Evolutionary conservation across 2,329 filamentous ascomycete genomes (phyloP).

Genomic region (Lecanicillium sp.): DNA sequence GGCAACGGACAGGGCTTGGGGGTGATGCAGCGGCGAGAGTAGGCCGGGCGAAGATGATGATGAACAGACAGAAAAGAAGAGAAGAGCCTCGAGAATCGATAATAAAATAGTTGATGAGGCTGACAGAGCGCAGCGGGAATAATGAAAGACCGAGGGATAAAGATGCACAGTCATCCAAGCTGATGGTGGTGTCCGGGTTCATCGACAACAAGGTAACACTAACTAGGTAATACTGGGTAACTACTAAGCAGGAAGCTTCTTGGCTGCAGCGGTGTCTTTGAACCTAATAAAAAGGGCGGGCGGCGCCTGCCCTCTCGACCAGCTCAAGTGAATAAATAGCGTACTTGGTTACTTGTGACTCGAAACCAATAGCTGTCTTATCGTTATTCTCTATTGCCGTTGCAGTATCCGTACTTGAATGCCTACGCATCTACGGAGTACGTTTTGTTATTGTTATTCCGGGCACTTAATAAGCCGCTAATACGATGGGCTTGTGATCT

Average conservation of each 20-base stretch:
- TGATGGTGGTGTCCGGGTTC: neutral
- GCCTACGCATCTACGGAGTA: too few relatives aligned
- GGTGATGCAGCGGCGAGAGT: too few relatives aligned
- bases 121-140: neutral
- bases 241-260: conserved; percentile 2
- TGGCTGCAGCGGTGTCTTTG: neutral
- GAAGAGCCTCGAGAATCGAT: neutral
- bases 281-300: conserved; percentile 9
- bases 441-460: too few relatives aligned
- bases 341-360: too few relatives aligned
- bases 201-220: neutral
- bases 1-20: neutral
- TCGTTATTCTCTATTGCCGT: neutral
- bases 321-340: too few relatives aligned
- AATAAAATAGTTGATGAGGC: neutral
- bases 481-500: too few relatives aligned
- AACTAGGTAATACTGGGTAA: too few relatives aligned
- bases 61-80: too few relatives aligned
- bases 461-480: too few relatives aligned
- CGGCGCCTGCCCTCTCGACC: conserved; percentile 3
- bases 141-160: neutral
- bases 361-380: neutral
- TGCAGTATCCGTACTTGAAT: neutral
- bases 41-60: too few relatives aligned
- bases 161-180: neutral